Evolutionary conservation across 1,284 basidiomycete species (phyloP).

Genomic region (Caloboletus inedulis): DNA sequence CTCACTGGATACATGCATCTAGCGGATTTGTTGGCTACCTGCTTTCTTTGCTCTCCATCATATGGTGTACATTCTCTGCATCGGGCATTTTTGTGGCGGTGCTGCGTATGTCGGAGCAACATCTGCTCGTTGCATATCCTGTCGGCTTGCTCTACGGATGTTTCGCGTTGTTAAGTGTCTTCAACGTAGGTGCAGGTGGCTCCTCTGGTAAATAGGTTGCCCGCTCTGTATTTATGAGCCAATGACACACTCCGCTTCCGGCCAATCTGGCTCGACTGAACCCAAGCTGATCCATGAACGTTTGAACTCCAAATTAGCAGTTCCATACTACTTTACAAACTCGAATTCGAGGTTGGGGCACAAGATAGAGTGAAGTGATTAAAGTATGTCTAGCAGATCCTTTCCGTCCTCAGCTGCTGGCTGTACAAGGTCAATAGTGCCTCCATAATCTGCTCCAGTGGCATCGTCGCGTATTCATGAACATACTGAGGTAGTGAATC

Average conservation of each 20-base stretch:
- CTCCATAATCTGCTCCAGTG: conserved; percentile 85
- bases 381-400: neutral
- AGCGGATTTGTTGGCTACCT: conserved; percentile 84
- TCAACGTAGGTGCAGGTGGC: conserved; percentile 50
- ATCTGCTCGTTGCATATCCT: conserved; percentile 91
- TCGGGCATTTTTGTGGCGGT: conserved; percentile 94
- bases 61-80: conserved; percentile 95
- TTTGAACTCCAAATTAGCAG: neutral
- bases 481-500: conserved; percentile 82
- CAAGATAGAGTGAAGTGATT: neutral
- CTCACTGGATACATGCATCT: conserved; percentile 16
- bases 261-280: neutral
- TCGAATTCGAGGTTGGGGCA: neutral
- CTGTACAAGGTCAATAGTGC: conserved; percentile 77
- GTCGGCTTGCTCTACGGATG: conserved; percentile 89
- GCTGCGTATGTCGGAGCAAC: conserved; percentile 89
- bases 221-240: conserved; percentile 11
- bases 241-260: conserved; percentile 2
- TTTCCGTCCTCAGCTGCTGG: conserved; percentile 53
- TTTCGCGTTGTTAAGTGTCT: conserved; percentile 86
- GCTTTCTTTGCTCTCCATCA: conserved; percentile 74
- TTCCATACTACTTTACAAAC: neutral
- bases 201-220: conserved; percentile 28
- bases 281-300: neutral
- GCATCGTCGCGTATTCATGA: conserved; percentile 80